A percentile compares a stretch with the other conserved stretches of the same genome.
These are phyloP conservation scores for Coemansia sp. DNA, from an alignment of 192 early-diverging fungal species.

Conservation along the genomic window DNA sequence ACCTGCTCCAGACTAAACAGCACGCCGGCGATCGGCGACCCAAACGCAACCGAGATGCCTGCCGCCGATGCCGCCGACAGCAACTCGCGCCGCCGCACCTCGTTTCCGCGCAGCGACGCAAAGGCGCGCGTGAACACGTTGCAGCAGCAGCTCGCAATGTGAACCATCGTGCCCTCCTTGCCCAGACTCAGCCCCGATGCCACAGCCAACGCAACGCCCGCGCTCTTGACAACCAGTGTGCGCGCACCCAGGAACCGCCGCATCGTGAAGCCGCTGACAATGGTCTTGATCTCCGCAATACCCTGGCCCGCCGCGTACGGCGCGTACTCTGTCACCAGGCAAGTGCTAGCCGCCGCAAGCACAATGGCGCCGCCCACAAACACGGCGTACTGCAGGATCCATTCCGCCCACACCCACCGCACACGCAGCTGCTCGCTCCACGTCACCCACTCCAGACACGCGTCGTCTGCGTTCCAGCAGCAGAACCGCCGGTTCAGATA, in stretches of 20 bases:
- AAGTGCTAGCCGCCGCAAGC: constrained; percentile 76
- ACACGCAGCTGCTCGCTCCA: constrained; percentile 58
- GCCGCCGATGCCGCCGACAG: constrained; percentile 87
- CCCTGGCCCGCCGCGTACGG: constrained; percentile 79
- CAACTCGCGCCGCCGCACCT: constrained; percentile 83
- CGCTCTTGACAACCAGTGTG: constrained; percentile 79
- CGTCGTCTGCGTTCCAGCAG: constrained; percentile 73
- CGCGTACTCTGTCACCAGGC: constrained; percentile 74
- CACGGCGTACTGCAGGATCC: constrained; percentile 48
- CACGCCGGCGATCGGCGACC: constrained; percentile 89
- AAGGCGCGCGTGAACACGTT: constrained; percentile 83
- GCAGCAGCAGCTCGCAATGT: constrained; percentile 91
- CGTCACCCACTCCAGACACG: constrained; percentile 60
- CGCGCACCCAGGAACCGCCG: constrained; percentile 66
- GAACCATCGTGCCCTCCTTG: constrained; percentile 95
- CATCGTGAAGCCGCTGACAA: constrained; percentile 75
- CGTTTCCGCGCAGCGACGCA: constrained; percentile 75
- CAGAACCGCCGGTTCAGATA: constrained; percentile 81
- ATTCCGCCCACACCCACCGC: constrained; percentile 42
- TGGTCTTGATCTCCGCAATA: constrained; percentile 82
- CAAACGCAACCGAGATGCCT: constrained; percentile 97
- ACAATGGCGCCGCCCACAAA: constrained; percentile 36
- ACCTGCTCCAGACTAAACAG: constrained; percentile 63
- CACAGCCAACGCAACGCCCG: constrained; percentile 84
- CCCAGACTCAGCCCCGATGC: constrained; percentile 90